Percentiles rank a stretch among this genome's conserved stretches.
Evolutionary conservation across 495 filamentous ascomycete species (phyloP).

Genomic region (Podospora conica): DNA sequence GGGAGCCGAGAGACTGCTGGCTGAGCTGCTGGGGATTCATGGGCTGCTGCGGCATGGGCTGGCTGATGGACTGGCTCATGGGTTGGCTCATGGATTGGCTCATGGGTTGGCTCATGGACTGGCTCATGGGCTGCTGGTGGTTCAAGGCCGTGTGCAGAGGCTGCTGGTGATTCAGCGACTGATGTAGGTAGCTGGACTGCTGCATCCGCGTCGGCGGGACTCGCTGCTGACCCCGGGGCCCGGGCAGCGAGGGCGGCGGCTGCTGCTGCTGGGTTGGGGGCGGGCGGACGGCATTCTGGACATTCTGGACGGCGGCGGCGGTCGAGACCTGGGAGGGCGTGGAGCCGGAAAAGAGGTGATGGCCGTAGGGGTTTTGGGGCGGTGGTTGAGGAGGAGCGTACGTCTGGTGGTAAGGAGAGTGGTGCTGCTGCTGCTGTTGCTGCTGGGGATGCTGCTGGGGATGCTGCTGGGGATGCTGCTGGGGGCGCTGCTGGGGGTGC

Average conservation of each 20-base stretch:
- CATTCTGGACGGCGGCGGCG: constrained; percentile 29
- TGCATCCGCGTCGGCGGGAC: constrained; percentile 32
- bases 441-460: background rate
- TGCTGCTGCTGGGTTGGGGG: constrained; percentile 29
- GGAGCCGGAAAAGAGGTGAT: constrained; percentile 34
- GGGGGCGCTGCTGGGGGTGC: background rate
- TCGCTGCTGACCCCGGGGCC: constrained; percentile 30
- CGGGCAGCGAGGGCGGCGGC: constrained; percentile 30
- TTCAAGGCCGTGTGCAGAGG: constrained; percentile 10
- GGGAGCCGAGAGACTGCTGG: constrained; percentile 19
- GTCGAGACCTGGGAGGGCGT: constrained; percentile 33
- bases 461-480: background rate
- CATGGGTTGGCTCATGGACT: constrained; percentile 6
- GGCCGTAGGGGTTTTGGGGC: constrained; percentile 20
- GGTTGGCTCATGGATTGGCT: constrained; percentile 1
- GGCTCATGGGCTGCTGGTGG: constrained; percentile 14
- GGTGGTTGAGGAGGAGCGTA: constrained; percentile 32
- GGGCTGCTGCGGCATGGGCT: constrained; percentile 11
- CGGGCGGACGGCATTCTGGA: constrained; percentile 37
- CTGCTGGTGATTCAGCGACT: constrained; percentile 27
- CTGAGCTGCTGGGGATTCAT: constrained; percentile 18
- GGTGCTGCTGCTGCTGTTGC: constrained; percentile 22
- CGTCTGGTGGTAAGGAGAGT: constrained; percentile 38
- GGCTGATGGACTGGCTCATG: constrained; percentile 6
- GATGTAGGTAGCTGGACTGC: constrained; percentile 31